These are phyloP conservation scores for Phylloporus scabripes DNA, from an alignment of 768 basidiomycete genomes.

Conservation along the genomic window DNA sequence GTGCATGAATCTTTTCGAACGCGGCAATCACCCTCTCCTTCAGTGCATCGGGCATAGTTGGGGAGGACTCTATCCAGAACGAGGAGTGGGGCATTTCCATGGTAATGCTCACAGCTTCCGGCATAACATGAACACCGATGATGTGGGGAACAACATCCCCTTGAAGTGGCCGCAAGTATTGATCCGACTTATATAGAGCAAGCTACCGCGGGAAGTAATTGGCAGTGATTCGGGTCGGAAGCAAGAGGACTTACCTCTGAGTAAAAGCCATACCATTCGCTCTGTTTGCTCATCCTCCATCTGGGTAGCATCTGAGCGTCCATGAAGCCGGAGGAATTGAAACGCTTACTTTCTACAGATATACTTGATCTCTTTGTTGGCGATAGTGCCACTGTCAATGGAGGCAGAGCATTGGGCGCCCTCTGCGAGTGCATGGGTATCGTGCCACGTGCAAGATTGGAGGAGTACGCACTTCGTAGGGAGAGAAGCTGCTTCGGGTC, in stretches of 20 bases:
- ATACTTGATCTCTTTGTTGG: conserved; percentile 26
- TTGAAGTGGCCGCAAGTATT: conserved; percentile 46
- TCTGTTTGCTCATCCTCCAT: conserved; percentile 30
- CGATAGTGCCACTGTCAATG: conserved; percentile 32
- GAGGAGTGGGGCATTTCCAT: conserved; percentile 53
- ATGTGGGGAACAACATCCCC: conserved; percentile 48
- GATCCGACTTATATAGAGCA: conserved; percentile 43
- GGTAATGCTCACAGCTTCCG: conserved; percentile 36
- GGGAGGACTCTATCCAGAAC: conserved; percentile 59
- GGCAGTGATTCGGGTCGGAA: conserved; percentile 8
- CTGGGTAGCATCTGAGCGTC: conserved; percentile 17
- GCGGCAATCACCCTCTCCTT: conserved; percentile 50
- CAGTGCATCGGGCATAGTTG: conserved; percentile 49
- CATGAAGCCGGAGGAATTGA: background rate
- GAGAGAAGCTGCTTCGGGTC: conserved; percentile 24
- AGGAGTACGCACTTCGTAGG: conserved; percentile 19
- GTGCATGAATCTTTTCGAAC: conserved; percentile 43
- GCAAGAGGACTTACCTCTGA: conserved; percentile 30
- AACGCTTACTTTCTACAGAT: conserved; percentile 34
- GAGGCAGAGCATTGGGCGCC: conserved; percentile 35
- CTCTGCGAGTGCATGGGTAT: conserved; percentile 20
- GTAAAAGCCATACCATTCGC: conserved; percentile 36
- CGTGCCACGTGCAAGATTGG: background rate
- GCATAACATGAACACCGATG: conserved; percentile 43
- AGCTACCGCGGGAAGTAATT: conserved; percentile 34